Conservation (phyloP, 306 rosid genomes). For the Prunus padus region DNA sequence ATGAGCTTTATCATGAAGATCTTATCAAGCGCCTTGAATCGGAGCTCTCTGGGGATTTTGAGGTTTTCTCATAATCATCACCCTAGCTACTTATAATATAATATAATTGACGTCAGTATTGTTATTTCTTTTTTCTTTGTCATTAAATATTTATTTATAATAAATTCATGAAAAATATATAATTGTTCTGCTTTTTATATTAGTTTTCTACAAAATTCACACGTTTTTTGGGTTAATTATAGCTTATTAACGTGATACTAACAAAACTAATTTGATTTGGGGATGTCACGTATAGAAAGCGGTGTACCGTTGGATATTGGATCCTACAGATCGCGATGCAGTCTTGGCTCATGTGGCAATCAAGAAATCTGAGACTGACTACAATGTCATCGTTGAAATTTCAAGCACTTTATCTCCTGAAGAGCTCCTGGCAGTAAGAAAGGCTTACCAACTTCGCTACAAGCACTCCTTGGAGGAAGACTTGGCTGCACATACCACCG, state of each 20-base stretch:
- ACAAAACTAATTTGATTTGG: not conserved
- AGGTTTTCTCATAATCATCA: slow-evolving; percentile 36
- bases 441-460: slow-evolving; percentile 71
- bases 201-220: not conserved
- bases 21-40: slow-evolving; percentile 86
- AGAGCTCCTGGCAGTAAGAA: slow-evolving; percentile 59
- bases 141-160: not conserved
- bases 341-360: slow-evolving; percentile 64
- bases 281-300: slow-evolving; percentile 48
- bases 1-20: slow-evolving; percentile 59
- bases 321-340: slow-evolving; percentile 72
- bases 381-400: slow-evolving; percentile 54
- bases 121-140: not conserved
- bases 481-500: slow-evolving; percentile 62
- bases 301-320: slow-evolving; percentile 72
- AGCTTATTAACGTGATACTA: not conserved
- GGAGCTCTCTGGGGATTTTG: slow-evolving; percentile 75
- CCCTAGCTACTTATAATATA: not conserved
- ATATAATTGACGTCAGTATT: too few relatives aligned
- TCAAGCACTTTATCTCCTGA: slow-evolving; percentile 54
- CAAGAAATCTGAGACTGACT: slow-evolving; percentile 33
- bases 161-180: not conserved
- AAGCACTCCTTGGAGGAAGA: slow-evolving; percentile 85
- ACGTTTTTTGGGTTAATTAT: not conserved
- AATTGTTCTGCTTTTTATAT: not conserved